Evolutionary conservation across 148 eudicot genomes (phyloP).

Genomic region (Cornus kousa): DNA sequence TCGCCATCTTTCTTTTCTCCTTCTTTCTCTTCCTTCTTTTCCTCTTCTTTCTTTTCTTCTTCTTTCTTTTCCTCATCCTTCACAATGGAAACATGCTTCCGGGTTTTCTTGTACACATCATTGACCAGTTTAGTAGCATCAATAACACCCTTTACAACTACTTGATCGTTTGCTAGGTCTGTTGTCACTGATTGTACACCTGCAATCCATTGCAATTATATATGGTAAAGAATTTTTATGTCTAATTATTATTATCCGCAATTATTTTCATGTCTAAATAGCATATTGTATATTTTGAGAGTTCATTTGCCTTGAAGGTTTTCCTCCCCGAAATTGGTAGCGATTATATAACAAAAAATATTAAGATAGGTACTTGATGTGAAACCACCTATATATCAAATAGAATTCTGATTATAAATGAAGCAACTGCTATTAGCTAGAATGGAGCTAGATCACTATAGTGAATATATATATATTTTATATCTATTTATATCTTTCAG

Average conservation of each 20-base stretch:
- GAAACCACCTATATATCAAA: neutral
- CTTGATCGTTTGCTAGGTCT: conserved; percentile 50
- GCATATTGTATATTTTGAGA: too few relatives aligned
- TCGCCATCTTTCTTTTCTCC: conserved; percentile 15
- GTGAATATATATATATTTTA: too few relatives aligned
- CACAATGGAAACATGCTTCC: conserved; percentile 49
- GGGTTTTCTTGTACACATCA: conserved; percentile 50
- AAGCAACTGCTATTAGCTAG: too few relatives aligned
- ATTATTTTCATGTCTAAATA: too few relatives aligned
- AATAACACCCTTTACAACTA: conserved; percentile 44
- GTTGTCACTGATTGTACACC: conserved; percentile 66
- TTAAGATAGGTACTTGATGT: neutral
- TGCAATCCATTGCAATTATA: conserved; percentile 18
- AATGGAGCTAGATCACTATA: too few relatives aligned
- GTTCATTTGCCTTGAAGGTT: neutral
- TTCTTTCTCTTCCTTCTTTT: conserved; percentile 22
- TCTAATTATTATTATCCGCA: too few relatives aligned
- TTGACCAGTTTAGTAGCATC: conserved; percentile 47
- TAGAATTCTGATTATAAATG: too few relatives aligned
- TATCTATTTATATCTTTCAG: too few relatives aligned
- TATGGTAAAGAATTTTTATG: too few relatives aligned
- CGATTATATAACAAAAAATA: too few relatives aligned
- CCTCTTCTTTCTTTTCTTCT: conserved; percentile 27
- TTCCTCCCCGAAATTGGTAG: neutral
- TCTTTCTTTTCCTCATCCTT: conserved; percentile 31